phyloP scores from a whole-genome alignment of 1,284 basidiomycete genomes.

The Moesziomyces parantarcticus region DNA sequence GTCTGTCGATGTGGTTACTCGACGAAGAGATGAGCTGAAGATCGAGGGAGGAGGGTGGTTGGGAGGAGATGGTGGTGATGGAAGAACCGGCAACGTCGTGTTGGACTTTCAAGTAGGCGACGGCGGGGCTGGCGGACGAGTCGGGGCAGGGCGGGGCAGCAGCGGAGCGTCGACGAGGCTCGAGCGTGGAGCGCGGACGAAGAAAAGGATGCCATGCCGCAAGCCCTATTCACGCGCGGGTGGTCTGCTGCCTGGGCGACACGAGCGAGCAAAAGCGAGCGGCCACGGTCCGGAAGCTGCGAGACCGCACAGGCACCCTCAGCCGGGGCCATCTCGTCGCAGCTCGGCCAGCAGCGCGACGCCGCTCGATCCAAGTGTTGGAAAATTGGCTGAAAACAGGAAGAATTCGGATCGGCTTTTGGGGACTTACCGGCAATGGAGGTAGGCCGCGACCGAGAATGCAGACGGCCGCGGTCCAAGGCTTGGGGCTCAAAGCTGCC shows the following conservation, averaged over 20 bases:
- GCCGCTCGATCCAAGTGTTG: not conserved
- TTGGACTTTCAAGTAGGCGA: conserved; percentile 12
- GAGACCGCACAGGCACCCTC: not conserved
- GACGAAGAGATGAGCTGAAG: conserved; percentile 12
- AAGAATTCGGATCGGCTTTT: conserved; percentile 42
- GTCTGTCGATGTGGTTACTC: conserved; percentile 21
- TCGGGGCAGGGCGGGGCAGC: not conserved
- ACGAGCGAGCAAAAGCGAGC: not conserved
- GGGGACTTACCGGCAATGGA: conserved; percentile 31
- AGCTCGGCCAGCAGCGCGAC: too few relatives aligned
- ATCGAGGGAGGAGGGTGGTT: conserved; percentile 3
- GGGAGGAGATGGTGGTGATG: conserved; percentile 10
- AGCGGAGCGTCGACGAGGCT: too few relatives aligned
- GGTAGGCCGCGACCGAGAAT: not conserved
- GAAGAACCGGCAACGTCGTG: conserved; percentile 5
- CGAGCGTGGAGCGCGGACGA: not conserved
- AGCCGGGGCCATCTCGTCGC: not conserved
- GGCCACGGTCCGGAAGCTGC: too few relatives aligned
- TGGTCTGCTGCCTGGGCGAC: too few relatives aligned
- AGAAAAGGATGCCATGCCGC: not conserved
- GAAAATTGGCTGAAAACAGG: conserved; percentile 7
- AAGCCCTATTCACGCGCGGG: not conserved
- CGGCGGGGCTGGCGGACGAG: conserved; percentile 1
- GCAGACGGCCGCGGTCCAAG: not conserved
- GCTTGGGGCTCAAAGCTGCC: not conserved